Evolutionary conservation across 2,329 filamentous ascomycete genomes (phyloP).

Genomic region (Alternaria brassicicola): DNA sequence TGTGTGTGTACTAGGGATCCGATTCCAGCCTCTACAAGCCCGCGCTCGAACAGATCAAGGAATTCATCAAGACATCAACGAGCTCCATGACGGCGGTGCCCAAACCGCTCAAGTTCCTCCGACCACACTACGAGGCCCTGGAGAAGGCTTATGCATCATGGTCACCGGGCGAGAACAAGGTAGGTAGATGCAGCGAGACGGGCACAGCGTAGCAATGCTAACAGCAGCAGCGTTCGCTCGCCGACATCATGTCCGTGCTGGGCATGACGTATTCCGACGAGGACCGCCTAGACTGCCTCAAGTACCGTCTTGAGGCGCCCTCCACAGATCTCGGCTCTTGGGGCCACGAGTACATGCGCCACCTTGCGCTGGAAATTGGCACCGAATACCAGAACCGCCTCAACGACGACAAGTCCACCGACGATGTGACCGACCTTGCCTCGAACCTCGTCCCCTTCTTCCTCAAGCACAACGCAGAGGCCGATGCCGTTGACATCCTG

Average conservation of each 20-base stretch:
- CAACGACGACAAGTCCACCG: constrained; percentile 80
- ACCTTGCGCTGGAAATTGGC: constrained; percentile 93
- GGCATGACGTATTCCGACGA: constrained; percentile 99
- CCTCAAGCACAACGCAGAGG: constrained; percentile 95
- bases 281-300: constrained; percentile 92
- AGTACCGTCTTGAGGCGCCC: constrained; percentile 88
- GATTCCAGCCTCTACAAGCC: constrained; percentile 88
- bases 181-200: constrained; percentile 35
- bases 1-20: constrained; percentile 67
- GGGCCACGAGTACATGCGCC: constrained; percentile 98
- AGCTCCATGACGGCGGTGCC: constrained; percentile 99
- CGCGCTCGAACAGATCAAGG: constrained; percentile 94
- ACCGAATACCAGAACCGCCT: constrained; percentile 90
- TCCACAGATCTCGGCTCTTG: constrained; percentile 93
- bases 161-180: constrained; percentile 84
- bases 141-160: constrained; percentile 89
- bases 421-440: constrained; percentile 85
- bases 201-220: constrained; percentile 13
- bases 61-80: constrained; percentile 97
- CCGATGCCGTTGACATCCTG: constrained; percentile 94
- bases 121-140: constrained; percentile 92
- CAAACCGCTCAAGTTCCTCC: constrained; percentile 96
- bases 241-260: constrained; percentile 94
- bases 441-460: constrained; percentile 89
- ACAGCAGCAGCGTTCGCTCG: constrained; percentile 68